These are phyloP conservation scores for Hypoxylon subgilvum DNA, from an alignment of 495 filamentous ascomycete species.

Conservation along the genomic window DNA sequence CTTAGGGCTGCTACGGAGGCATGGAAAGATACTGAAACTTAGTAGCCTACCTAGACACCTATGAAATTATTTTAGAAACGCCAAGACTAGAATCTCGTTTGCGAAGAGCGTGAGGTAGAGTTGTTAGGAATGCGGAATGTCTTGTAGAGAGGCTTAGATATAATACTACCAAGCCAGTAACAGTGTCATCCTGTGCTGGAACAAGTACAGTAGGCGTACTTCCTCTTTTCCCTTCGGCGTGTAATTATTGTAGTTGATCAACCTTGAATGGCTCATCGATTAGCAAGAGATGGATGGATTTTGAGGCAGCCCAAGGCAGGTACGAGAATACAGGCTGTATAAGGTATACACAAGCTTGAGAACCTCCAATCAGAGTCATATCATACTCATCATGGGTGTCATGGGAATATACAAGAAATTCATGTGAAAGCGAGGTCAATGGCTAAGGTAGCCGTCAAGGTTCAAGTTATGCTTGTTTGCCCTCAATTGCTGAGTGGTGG, in stretches of 20 bases:
- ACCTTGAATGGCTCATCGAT: background rate
- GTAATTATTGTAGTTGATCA: background rate
- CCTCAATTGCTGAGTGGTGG: background rate
- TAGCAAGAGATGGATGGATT: background rate
- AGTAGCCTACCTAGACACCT: too few species aligned
- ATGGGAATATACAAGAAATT: too few species aligned
- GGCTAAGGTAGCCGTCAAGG: too few species aligned
- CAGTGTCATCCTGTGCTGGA: background rate
- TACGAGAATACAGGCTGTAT: too few species aligned
- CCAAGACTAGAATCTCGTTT: slow-evolving; percentile 18
- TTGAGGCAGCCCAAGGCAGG: too few species aligned
- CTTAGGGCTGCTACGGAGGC: slow-evolving; percentile 23
- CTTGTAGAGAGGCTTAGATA: slow-evolving; percentile 6
- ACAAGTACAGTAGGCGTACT: background rate
- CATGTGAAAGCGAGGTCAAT: too few species aligned
- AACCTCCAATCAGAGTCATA: too few species aligned
- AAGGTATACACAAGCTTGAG: too few species aligned
- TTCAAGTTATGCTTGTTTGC: background rate
- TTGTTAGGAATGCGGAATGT: slow-evolving; percentile 15
- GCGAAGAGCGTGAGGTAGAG: slow-evolving; percentile 16
- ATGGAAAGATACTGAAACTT: slow-evolving; percentile 28
- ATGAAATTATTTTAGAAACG: slow-evolving; percentile 12
- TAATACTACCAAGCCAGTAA: background rate
- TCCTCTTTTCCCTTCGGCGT: background rate
- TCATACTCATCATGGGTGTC: too few species aligned